Base-by-base conservation (phyloP, 192 early-diverging fungal genomes). In the Cladochytrium replicatum region DNA sequence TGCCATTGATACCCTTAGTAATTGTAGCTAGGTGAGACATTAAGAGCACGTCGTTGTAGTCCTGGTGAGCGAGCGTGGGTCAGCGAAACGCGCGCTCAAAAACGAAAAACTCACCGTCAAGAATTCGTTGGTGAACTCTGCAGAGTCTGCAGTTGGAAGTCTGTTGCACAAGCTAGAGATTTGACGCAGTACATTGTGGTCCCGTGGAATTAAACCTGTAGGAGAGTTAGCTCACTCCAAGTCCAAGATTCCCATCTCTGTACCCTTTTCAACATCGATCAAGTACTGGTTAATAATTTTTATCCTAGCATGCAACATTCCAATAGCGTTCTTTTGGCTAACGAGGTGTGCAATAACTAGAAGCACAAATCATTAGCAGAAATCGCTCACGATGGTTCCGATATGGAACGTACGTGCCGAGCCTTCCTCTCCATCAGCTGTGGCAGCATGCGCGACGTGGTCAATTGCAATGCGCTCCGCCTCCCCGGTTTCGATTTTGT, bases 381-480 rank as follows among this genome's bases (percentile, higher is more conserved):
- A 39, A 23, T 6, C 17, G 15, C 19, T n/a, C 46, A 27, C 41
- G 41, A 25, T 25, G 32, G 43, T 30, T 3, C 34, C 42, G 27
- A 27, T 41, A 42, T 49, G 25, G n/a, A 13, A 61, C 71, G 66
- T 60, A 80, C 82, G 52, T 30, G 71, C 59, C 13, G 74, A 76
- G 4, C 71, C 77, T 25, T 66, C 56, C 25, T 75, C 77, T 9
- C 59, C 56, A n/a, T 68, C 71, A 8, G 72, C 71, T 58, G 60
- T 69, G 13, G 69, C 53, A 3, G 69, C 73, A 40, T 83, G 77
- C 15, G 87, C 85, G 28, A 90, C 81, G 57, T 89, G 87, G 55
- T 91, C 85, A 6, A 91, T 80, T 6, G 89, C 86, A 54, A 91
- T 86, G 30, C 87, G 71, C 55, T 91, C 89, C 26, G 87, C 87